Conservation (phyloP, 176 grass and related monocot species). For the Zea luxurians region DNA sequence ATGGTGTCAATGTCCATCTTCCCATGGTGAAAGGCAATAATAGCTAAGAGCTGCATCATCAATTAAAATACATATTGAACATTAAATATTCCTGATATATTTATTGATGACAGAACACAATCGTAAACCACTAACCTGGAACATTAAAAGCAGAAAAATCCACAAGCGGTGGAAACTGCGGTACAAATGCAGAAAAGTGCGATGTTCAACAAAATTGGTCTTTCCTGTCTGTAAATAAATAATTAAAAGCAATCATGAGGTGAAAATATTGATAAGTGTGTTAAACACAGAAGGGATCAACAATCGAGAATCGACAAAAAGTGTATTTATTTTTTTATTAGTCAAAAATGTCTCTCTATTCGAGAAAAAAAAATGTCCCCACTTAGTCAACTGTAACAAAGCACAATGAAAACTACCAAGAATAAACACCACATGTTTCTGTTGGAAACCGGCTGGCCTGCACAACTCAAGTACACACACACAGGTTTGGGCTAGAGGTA, state of each 20-base stretch:
- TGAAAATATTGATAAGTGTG: slow-evolving; percentile 10
- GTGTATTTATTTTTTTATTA: not conserved
- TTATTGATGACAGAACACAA: slow-evolving; percentile 16
- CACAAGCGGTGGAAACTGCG: slow-evolving; percentile 97
- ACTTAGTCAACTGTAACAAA: not conserved
- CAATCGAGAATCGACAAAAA: not conserved
- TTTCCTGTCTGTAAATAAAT: slow-evolving; percentile 73
- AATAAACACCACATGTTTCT: not conserved
- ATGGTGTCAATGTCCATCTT: slow-evolving; percentile 70
- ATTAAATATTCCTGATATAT: slow-evolving; percentile 18
- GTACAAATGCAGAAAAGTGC: slow-evolving; percentile 91
- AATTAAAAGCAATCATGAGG: slow-evolving; percentile 8
- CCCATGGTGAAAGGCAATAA: slow-evolving; percentile 77
- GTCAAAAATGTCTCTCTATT: slow-evolving; percentile 23
- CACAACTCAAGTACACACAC: no score
- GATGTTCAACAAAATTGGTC: slow-evolving; percentile 96
- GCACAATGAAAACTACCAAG: not conserved
- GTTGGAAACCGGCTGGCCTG: no score
- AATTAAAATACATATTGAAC: slow-evolving; percentile 24
- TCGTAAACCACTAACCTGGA: slow-evolving; percentile 60
- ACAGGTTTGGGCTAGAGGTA: no score
- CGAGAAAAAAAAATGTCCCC: no score
- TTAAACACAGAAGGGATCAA: slow-evolving; percentile 19
- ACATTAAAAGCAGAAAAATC: slow-evolving; percentile 98
- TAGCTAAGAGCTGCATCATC: slow-evolving; percentile 65